These are phyloP conservation scores for Arabidopsis lyrata DNA, from an alignment of 441 rosid species.

Conservation along the genomic window DNA sequence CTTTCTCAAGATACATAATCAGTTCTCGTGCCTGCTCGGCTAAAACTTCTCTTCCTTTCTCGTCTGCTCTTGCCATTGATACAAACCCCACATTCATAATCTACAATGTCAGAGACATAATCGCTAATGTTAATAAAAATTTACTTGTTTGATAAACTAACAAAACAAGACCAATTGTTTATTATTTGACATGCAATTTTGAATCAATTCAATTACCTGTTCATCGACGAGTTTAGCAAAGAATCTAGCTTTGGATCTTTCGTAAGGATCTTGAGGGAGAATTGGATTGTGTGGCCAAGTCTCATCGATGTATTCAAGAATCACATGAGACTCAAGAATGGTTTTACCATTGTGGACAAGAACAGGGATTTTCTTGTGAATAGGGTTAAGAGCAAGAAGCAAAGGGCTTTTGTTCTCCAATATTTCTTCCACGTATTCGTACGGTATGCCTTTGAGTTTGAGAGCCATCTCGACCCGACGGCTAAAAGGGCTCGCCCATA, in stretches of 20 bases:
- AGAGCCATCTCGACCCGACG: constrained; percentile 54
- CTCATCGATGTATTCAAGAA: constrained; percentile 57
- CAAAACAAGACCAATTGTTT: neutral
- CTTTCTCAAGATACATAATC: constrained; percentile 44
- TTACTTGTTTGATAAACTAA: neutral
- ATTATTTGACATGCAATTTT: neutral
- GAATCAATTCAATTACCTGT: neutral
- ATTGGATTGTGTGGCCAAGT: constrained; percentile 48
- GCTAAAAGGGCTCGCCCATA: constrained; percentile 53
- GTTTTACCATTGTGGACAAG: constrained; percentile 55
- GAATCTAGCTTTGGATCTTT: constrained; percentile 46
- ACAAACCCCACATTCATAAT: neutral
- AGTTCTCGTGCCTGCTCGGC: constrained; percentile 34
- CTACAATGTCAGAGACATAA: neutral
- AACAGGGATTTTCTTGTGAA: constrained; percentile 55
- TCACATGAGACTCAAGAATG: constrained; percentile 49
- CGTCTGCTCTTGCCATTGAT: neutral
- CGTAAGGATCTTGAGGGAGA: constrained; percentile 49
- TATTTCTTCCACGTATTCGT: constrained; percentile 53
- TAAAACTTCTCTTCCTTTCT: constrained; percentile 19
- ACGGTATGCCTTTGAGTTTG: constrained; percentile 52
- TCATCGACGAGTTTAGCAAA: constrained; percentile 50
- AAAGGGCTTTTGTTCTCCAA: constrained; percentile 48
- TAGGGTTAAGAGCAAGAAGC: constrained; percentile 49
- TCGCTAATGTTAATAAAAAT: neutral